Percentiles rank a stretch among this genome's conserved stretches.
Evolutionary conservation across 2,329 filamentous ascomycete genomes (phyloP).

Genomic region (Aspergillus quadricinctus): DNA sequence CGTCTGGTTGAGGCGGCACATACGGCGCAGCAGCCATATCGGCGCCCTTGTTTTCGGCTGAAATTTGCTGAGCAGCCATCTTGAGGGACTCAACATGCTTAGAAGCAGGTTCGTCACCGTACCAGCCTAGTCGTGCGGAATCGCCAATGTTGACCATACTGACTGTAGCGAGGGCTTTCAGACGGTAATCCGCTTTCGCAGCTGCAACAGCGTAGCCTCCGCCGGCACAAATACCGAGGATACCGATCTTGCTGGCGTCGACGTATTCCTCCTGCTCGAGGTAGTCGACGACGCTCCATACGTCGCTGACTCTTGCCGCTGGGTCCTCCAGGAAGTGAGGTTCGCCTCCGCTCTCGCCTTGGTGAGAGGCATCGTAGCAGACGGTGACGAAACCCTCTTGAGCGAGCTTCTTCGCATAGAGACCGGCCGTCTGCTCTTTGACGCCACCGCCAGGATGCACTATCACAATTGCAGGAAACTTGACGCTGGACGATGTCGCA

Average conservation of each 20-base stretch:
- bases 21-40: slow-evolving; percentile 12
- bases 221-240: slow-evolving; percentile 20
- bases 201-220: slow-evolving; percentile 19
- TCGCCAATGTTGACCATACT: slow-evolving; percentile 16
- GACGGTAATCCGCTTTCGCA: slow-evolving; percentile 18
- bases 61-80: slow-evolving; percentile 15
- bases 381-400: slow-evolving; percentile 12
- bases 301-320: slow-evolving; percentile 19
- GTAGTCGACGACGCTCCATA: slow-evolving; percentile 20
- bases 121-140: slow-evolving; percentile 13
- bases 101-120: slow-evolving; percentile 2
- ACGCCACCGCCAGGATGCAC: slow-evolving; percentile 19
- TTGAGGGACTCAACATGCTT: slow-evolving; percentile 6
- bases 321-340: slow-evolving; percentile 22
- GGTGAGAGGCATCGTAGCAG: slow-evolving; percentile 20
- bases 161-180: slow-evolving; percentile 16
- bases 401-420: slow-evolving; percentile 16
- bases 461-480: slow-evolving; percentile 15
- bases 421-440: slow-evolving; percentile 21
- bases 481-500: neutral
- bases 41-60: slow-evolving; percentile 13
- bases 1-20: slow-evolving; percentile 10
- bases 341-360: slow-evolving; percentile 19
- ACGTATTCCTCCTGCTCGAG: slow-evolving; percentile 18
- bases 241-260: slow-evolving; percentile 17